Evolutionary conservation across 108 stramenopile genomes (phyloP), one percentile per base, ranked within the genome.

Genomic region (Cyclotella choctawhatcheeana): DNA sequence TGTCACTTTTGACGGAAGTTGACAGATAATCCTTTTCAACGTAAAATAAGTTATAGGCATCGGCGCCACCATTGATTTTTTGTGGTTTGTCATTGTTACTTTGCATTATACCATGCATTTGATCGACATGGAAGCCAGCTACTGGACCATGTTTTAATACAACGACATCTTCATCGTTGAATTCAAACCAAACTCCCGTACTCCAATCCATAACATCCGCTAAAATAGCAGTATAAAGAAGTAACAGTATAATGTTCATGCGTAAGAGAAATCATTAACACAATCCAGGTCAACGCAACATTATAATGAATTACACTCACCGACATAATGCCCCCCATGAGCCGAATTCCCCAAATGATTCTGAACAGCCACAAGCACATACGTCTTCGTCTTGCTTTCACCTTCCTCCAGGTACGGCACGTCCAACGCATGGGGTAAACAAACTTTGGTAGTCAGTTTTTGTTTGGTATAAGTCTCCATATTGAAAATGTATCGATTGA

Each of bases 21-120:
- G 85, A 73, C 32, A 96, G 71, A 61, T 83, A 93, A 30, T 66
- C 44, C 32, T 85, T 83, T 44, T 92, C 84, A 0, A 96, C 94
- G 53, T 96, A 96, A 34, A 93, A 85, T 59, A 96, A 79, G 77
- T 92, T 96, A 81, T 96, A 96, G 3, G 94, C 94, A 71, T 96
- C 94, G 58, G 82, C 58, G 50, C 84, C 77, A 7, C 85, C 81
- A 34, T 20, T 26, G 16, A 72, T 70, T 83, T 68, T 68, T 32
- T 0, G 1, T 16, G 33, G 17, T 33, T 44, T 69, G 20, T 45
- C 34, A 27, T n/a, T 44, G 35, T 55, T 48, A 18, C 44, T 40
- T 40, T 4, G 1, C n/a, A n/a, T n/a, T n/a, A n/a, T n/a, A n/a
- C n/a, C n/a, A 24, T 21, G 66, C 55, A 4, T 81, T 55, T 8